phyloP scores from a whole-genome alignment of 2,329 filamentous ascomycete species.

The Diaporthe sp. region DNA sequence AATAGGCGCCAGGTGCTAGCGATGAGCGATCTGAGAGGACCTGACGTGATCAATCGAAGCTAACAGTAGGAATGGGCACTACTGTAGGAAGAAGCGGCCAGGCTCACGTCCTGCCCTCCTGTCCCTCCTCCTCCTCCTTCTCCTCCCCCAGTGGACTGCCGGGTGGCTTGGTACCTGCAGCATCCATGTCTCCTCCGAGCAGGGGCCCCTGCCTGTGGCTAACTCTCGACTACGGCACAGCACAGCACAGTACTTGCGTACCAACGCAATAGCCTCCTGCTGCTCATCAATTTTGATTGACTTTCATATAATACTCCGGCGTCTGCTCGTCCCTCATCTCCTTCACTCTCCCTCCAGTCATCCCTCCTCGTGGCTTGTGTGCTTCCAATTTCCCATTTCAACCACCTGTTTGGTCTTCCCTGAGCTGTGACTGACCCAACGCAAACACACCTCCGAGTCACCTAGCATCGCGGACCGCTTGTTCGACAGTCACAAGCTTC shows the following conservation, averaged over 20 bases:
- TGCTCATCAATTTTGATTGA: constrained; percentile 17
- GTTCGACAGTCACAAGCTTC: constrained; percentile 8
- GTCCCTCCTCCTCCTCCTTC: neutral
- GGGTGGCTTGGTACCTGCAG: constrained; percentile 24
- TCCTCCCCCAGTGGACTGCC: neutral
- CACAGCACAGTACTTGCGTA: neutral
- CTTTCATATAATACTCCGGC: constrained; percentile 12
- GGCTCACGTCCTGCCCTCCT: neutral
- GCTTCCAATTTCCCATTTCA: neutral
- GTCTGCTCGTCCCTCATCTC: constrained; percentile 1
- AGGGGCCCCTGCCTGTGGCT: neutral
- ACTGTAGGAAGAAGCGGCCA: constrained; percentile 12
- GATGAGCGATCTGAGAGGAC: neutral
- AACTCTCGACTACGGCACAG: neutral
- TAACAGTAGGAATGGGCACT: constrained; percentile 12
- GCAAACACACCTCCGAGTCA: neutral
- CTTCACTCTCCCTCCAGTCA: neutral
- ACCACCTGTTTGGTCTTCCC: neutral
- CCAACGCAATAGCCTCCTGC: neutral
- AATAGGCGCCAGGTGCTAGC: constrained; percentile 1
- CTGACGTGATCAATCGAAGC: neutral
- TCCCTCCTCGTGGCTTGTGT: neutral
- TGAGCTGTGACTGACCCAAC: neutral
- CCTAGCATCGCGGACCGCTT: neutral
- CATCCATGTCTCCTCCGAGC: constrained; percentile 7